phyloP scores from a whole-genome alignment of 2,329 filamentous ascomycete genomes.

The Stylonectria norvegica region DNA sequence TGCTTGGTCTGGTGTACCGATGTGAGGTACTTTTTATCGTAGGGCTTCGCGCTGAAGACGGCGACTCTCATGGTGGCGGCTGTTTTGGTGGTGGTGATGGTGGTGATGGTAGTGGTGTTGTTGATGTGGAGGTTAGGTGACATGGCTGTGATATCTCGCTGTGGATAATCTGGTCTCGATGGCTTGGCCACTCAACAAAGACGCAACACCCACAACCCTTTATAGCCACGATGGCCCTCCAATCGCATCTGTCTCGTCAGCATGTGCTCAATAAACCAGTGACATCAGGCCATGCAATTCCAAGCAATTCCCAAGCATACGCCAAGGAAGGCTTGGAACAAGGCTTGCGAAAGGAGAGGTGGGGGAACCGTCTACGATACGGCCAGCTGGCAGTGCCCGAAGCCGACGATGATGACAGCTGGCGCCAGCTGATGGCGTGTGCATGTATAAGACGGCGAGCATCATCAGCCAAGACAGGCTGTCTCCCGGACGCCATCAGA shows the following conservation, averaged over 20 bases:
- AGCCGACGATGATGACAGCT: too few relatives aligned
- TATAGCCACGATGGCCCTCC: not conserved
- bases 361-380: too few relatives aligned
- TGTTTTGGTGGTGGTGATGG: conserved; percentile 1
- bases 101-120: not conserved
- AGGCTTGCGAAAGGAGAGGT: too few relatives aligned
- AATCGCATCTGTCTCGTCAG: not conserved
- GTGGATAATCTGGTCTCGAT: too few relatives aligned
- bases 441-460: too few relatives aligned
- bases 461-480: too few relatives aligned
- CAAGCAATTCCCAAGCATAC: not conserved
- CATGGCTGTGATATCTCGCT: too few relatives aligned
- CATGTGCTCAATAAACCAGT: not conserved
- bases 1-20: conserved; percentile 37
- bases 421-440: too few relatives aligned
- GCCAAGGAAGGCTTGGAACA: not conserved
- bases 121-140: not conserved
- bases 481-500: too few relatives aligned
- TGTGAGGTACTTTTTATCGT: conserved; percentile 56
- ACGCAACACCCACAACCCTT: not conserved
- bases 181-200: too few relatives aligned
- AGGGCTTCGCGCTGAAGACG: conserved; percentile 63
- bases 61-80: conserved; percentile 50
- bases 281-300: not conserved
- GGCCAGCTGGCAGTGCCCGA: too few relatives aligned